A percentile compares a stretch with the other conserved stretches of the same genome.
Evolutionary conservation across 2,329 filamentous ascomycete species (phyloP).

Genomic region (Immersiporthe knoxdaviesiana): DNA sequence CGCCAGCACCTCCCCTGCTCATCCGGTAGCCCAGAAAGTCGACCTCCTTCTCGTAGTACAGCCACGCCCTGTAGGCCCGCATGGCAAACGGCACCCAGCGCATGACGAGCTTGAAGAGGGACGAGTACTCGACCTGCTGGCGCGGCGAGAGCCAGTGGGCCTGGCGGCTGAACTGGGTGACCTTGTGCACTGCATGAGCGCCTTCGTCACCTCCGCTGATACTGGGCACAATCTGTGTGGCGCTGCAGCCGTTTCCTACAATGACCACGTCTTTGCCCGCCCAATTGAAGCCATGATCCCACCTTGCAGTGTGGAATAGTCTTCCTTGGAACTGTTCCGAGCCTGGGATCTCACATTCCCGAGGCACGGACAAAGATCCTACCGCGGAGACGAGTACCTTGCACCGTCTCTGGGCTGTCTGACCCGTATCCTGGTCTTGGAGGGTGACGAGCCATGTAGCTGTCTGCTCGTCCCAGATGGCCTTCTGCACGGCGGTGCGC

Average conservation of each 20-base stretch:
- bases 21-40: slow-evolving; percentile 8
- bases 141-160: slow-evolving; percentile 33
- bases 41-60: slow-evolving; percentile 30
- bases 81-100: slow-evolving; percentile 32
- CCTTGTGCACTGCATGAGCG: slow-evolving; percentile 28
- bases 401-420: neutral
- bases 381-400: slow-evolving; percentile 10
- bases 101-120: slow-evolving; percentile 32
- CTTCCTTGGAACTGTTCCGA: slow-evolving; percentile 39
- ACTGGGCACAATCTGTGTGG: slow-evolving; percentile 42
- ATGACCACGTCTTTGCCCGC: slow-evolving; percentile 40
- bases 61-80: slow-evolving; percentile 28
- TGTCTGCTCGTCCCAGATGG: slow-evolving; percentile 42
- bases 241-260: slow-evolving; percentile 41
- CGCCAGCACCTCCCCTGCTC: neutral
- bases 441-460: slow-evolving; percentile 37
- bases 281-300: slow-evolving; percentile 37
- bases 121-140: slow-evolving; percentile 27
- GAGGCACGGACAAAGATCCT: slow-evolving; percentile 2
- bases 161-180: slow-evolving; percentile 12
- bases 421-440: neutral
- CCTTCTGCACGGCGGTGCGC: slow-evolving; percentile 41
- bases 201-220: slow-evolving; percentile 32
- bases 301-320: slow-evolving; percentile 42
- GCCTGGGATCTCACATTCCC: slow-evolving; percentile 35